Base-by-base conservation (phyloP, 495 filamentous ascomycete species). In the Sporormia fimetaria region DNA sequence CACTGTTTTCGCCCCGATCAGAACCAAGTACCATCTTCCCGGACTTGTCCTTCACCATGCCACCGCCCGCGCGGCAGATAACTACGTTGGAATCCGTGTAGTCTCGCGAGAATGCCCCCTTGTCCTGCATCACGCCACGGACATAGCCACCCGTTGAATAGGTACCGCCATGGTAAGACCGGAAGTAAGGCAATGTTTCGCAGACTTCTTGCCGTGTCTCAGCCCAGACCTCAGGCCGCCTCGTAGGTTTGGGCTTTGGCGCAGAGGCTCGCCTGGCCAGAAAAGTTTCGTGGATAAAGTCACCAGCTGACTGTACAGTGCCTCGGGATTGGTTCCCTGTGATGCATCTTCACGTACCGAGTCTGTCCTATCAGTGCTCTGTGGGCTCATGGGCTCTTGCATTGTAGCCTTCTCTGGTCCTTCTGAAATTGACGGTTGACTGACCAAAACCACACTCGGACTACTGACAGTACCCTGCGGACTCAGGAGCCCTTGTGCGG, bases 161-260 rank as follows among this genome's bases (percentile, higher is more conserved):
- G 2, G 69, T 49, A 11, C 74, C 75, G 0, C 74, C 69, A 52
- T 90, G 77, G 24, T 73, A 72, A 2, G 68, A 51, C 0, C 65
- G 67, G 57, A 74, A 87, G 60, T 79, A 87, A 0, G 70, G 66
- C 1, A 87, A 54, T 1, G 76, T 66, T 51, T 87, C 81, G 44
- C 73, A 79, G 3, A 90, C 54, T 0, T 67, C 69, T 10, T 74
- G 69, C 6, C 85, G 72, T 26, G 50, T 62, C 25, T 80, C 59
- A 21, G 79, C 65, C 74, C 75, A 82, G 0, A 71, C 68, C 5
- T 58, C 58, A 0, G 78, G 76, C 3, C 57, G 10, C 3, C 68
- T 69, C 34, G 47, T 32, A 2, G 69, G 60, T 4, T 61, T 46
- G 3, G 61, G 65, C 34, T 55, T 61, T 12, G 37, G 17, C 26